Percentiles rank a stretch among this genome's conserved stretches.
Evolutionary conservation across 2,329 filamentous ascomycete genomes (phyloP).

Genomic region (Diaporthe velutina): DNA sequence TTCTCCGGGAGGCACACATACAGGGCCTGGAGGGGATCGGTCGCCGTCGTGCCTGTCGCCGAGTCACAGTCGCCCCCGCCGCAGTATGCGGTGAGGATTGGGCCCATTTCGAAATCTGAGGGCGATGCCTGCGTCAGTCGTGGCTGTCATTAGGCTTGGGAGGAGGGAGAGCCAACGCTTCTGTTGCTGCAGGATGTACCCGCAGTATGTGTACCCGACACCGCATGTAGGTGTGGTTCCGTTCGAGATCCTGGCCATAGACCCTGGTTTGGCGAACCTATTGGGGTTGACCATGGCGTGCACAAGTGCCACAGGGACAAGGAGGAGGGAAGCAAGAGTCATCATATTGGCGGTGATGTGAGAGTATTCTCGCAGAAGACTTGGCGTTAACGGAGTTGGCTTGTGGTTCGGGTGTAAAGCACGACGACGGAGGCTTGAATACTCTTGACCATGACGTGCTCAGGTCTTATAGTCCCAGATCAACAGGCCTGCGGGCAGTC

Average conservation of each 20-base stretch:
- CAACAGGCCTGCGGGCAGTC: neutral
- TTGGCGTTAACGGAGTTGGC: neutral
- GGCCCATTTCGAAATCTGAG: constrained; percentile 35
- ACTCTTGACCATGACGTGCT: constrained; percentile 32
- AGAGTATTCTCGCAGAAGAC: neutral
- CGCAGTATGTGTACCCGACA: constrained; percentile 39
- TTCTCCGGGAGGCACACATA: constrained; percentile 36
- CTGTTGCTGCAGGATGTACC: constrained; percentile 37
- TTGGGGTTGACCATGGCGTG: neutral
- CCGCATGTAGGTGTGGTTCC: constrained; percentile 28
- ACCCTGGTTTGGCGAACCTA: neutral
- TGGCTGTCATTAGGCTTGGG: no score
- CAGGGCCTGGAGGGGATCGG: constrained; percentile 37
- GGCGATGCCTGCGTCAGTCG: neutral
- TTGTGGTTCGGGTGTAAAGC: neutral
- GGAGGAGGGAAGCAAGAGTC: neutral
- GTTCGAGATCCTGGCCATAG: neutral
- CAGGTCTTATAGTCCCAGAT: constrained; percentile 23
- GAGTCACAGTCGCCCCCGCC: constrained; percentile 35
- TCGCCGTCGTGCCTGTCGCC: constrained; percentile 32
- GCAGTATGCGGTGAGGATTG: constrained; percentile 40
- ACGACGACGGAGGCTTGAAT: neutral
- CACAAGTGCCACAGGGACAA: constrained; percentile 20
- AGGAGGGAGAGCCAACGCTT: constrained; percentile 1
- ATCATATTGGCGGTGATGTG: constrained; percentile 22